Evolutionary conservation across 2,329 filamentous ascomycete genomes (phyloP).

Genomic region (Trichothecium roseum): DNA sequence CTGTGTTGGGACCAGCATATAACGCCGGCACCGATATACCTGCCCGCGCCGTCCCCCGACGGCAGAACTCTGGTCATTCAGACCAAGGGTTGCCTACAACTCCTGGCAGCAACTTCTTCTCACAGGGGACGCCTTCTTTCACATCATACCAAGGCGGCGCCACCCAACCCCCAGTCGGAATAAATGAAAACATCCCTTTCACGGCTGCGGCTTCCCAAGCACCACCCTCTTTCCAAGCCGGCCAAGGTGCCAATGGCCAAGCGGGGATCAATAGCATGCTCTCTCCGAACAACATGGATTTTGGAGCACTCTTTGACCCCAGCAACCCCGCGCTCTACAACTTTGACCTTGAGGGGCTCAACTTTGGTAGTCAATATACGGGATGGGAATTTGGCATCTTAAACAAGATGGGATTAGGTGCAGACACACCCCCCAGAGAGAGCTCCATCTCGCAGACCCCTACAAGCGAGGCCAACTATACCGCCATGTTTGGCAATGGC

Average conservation of each 20-base stretch:
- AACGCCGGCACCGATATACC: conserved; percentile 38
- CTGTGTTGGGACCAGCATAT: conserved; percentile 66
- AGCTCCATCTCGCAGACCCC: conserved; percentile 32
- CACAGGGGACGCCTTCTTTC: conserved; percentile 35
- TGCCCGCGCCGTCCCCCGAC: conserved; percentile 31
- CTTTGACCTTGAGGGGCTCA: conserved; percentile 82
- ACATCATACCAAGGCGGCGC: conserved; percentile 37
- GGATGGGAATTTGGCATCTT: conserved; percentile 94
- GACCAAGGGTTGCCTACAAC: conserved; percentile 27
- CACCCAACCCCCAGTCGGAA: conserved; percentile 31
- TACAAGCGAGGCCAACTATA: conserved; percentile 25
- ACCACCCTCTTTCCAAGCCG: conserved; percentile 59
- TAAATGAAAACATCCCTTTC: conserved; percentile 44
- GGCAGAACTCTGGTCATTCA: conserved; percentile 36
- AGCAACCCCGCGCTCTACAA: conserved; percentile 91
- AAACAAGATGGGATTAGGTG: conserved; percentile 74
- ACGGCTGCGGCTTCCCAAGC: conserved; percentile 62
- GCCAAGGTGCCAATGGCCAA: conserved; percentile 36
- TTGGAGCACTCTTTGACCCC: conserved; percentile 68
- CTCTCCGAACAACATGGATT: conserved; percentile 38
- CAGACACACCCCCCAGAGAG: conserved; percentile 68
- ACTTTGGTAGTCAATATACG: conserved; percentile 90
- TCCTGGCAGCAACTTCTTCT: conserved; percentile 34
- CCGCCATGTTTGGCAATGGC: conserved; percentile 41
- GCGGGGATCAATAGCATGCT: conserved; percentile 37